Conservation (phyloP, 306 rosid genomes). For the Potentilla sterilis region DNA sequence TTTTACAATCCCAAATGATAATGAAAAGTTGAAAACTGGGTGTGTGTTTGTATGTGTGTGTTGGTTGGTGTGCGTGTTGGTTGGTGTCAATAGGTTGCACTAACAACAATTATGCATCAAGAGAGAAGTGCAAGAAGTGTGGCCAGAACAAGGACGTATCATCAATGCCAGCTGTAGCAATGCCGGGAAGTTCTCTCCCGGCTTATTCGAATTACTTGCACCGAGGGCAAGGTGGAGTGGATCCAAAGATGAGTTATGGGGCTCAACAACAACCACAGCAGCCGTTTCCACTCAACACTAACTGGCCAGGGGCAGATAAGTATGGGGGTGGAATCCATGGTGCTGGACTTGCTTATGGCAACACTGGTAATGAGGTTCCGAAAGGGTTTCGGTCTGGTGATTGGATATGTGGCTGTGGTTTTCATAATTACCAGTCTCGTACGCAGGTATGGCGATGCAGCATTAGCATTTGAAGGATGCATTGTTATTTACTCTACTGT, state of each 20-base stretch:
- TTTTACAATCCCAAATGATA: not conserved
- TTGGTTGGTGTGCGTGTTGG: constrained; percentile 54
- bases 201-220: constrained; percentile 59
- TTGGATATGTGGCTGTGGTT: constrained; percentile 92
- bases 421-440: constrained; percentile 88
- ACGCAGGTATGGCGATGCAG: constrained; percentile 56
- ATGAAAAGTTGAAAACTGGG: too few species aligned
- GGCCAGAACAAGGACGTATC: constrained; percentile 95
- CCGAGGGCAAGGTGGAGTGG: constrained; percentile 71
- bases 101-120: constrained; percentile 99
- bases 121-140: constrained; percentile 98
- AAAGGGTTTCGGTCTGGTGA: constrained; percentile 95
- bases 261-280: constrained; percentile 20
- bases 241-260: constrained; percentile 60
- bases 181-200: constrained; percentile 81
- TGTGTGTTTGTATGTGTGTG: constrained; percentile 62
- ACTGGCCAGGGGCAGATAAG: constrained; percentile 70
- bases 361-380: constrained; percentile 45
- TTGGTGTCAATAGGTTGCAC: constrained; percentile 85
- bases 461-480: not conserved
- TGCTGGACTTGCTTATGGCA: constrained; percentile 51
- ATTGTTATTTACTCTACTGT: constrained; percentile 10
- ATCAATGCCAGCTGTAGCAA: constrained; percentile 83
- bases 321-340: constrained; percentile 49
- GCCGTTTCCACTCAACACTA: constrained; percentile 51